Evolutionary conservation across 1,284 basidiomycete genomes (phyloP).

Genomic region (Marasmius oreades): DNA sequence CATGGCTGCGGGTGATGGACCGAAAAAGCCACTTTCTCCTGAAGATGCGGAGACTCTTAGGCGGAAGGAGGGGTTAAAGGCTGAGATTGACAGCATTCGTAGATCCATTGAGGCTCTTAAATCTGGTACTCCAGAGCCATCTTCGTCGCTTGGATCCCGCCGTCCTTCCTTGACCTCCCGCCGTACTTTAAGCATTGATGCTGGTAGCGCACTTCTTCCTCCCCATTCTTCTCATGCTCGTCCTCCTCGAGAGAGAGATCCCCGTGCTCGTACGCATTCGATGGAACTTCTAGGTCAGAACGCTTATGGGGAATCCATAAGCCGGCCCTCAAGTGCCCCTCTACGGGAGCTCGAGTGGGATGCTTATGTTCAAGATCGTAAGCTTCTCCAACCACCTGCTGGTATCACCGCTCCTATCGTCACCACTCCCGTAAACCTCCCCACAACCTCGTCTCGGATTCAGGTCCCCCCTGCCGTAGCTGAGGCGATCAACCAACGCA

Average conservation of each 20-base stretch:
- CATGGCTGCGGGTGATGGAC: slow-evolving; percentile 44
- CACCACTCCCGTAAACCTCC: slow-evolving; percentile 46
- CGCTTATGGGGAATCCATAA: slow-evolving; percentile 49
- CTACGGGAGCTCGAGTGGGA: slow-evolving; percentile 73
- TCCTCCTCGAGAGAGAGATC: slow-evolving; percentile 62
- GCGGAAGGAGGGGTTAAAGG: slow-evolving; percentile 65
- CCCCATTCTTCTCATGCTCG: slow-evolving; percentile 50
- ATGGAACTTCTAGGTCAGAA: slow-evolving; percentile 57
- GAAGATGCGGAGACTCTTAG: slow-evolving; percentile 54
- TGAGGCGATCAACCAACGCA: slow-evolving; percentile 67
- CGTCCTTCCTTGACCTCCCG: slow-evolving; percentile 64
- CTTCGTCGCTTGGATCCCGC: slow-evolving; percentile 57
- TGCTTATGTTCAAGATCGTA: slow-evolving; percentile 73
- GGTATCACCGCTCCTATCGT: slow-evolving; percentile 71
- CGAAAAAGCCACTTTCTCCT: slow-evolving; percentile 35
- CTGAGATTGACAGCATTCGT: slow-evolving; percentile 75
- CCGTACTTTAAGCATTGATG: slow-evolving; percentile 65
- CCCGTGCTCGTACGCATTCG: slow-evolving; percentile 62
- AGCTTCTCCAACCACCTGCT: slow-evolving; percentile 76
- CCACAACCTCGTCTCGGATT: slow-evolving; percentile 37
- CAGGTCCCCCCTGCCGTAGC: slow-evolving; percentile 66
- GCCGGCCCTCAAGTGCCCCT: slow-evolving; percentile 68
- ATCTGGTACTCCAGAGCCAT: slow-evolving; percentile 58
- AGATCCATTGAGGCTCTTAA: slow-evolving; percentile 72
- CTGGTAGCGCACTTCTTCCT: slow-evolving; percentile 42